These are phyloP conservation scores for Tylopilus cervinicoccineus DNA, from an alignment of 768 basidiomycete genomes.

Conservation along the genomic window DNA sequence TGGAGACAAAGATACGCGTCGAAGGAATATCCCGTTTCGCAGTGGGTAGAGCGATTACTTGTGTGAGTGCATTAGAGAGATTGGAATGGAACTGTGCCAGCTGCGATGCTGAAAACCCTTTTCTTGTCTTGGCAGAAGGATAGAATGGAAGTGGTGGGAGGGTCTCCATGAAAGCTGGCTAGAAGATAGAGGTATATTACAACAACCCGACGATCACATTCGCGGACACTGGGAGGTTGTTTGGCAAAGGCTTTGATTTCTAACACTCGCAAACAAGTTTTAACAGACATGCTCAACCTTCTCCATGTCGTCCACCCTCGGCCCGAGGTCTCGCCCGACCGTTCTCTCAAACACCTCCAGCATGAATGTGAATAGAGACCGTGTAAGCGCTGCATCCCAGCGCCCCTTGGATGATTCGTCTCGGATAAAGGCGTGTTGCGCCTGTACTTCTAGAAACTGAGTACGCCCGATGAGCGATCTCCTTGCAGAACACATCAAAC, in stretches of 20 bases:
- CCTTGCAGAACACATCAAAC: background rate
- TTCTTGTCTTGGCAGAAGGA: constrained; percentile 48
- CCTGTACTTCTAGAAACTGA: constrained; percentile 93
- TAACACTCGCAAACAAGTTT: constrained; percentile 7
- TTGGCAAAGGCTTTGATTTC: constrained; percentile 8
- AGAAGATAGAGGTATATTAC: background rate
- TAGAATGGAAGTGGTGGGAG: constrained; percentile 46
- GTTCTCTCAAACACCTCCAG: constrained; percentile 93
- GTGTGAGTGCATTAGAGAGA: constrained; percentile 45
- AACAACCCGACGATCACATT: background rate
- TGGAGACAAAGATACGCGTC: constrained; percentile 47
- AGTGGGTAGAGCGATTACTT: constrained; percentile 46
- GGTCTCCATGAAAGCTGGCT: constrained; percentile 23
- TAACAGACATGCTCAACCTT: constrained; percentile 74
- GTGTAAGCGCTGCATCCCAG: constrained; percentile 92
- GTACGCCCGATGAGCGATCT: constrained; percentile 5
- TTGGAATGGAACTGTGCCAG: constrained; percentile 43
- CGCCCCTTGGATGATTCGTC: constrained; percentile 90
- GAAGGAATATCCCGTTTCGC: constrained; percentile 44
- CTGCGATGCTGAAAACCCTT: constrained; percentile 50
- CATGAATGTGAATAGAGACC: constrained; percentile 78
- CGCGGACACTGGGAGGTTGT: too few species aligned
- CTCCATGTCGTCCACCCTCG: constrained; percentile 41
- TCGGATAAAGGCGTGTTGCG: constrained; percentile 94
- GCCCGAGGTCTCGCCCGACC: constrained; percentile 80